phyloP scores from a whole-genome alignment of 225 moss, liverwort and hornwort genomes.

The Pseudisothecium myosuroides region DNA sequence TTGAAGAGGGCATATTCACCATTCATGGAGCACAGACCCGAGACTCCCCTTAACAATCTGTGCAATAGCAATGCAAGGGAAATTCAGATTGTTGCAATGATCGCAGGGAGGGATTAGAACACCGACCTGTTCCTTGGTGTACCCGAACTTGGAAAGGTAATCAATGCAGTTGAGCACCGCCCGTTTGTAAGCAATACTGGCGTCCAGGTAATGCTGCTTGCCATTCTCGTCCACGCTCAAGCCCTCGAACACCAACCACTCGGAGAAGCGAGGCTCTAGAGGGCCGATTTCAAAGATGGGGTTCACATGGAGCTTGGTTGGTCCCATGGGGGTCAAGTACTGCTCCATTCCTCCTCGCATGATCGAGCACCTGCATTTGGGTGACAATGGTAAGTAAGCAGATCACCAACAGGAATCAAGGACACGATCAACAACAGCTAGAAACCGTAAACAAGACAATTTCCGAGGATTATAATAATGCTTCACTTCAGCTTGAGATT shows the following conservation, averaged over 20 bases:
- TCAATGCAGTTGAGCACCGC: conserved; percentile 76
- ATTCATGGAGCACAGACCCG: background rate
- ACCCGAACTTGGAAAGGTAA: conserved; percentile 87
- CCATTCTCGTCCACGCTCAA: conserved; percentile 78
- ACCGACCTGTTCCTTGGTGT: conserved; percentile 69
- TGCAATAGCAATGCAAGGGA: background rate
- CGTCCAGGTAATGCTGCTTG: conserved; percentile 76
- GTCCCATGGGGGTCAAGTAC: conserved; percentile 90
- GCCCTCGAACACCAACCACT: conserved; percentile 85
- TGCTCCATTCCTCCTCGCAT: conserved; percentile 74
- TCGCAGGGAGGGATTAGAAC: background rate
- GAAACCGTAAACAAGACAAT: background rate
- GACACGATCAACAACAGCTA: background rate
- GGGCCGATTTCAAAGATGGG: conserved; percentile 88
- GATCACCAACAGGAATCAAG: background rate
- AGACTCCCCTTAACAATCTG: background rate
- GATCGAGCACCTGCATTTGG: conserved; percentile 51
- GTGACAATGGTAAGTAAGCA: background rate
- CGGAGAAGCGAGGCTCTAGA: conserved; percentile 75
- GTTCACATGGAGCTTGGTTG: conserved; percentile 81
- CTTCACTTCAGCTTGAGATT: background rate
- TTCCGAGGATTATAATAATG: background rate
- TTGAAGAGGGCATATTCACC: background rate
- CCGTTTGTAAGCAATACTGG: conserved; percentile 73
- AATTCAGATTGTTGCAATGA: background rate